Evolutionary conservation across 2,329 filamentous ascomycete genomes (phyloP), one percentile per base, ranked within the genome.

Genomic region (Alternaria atra): DNA sequence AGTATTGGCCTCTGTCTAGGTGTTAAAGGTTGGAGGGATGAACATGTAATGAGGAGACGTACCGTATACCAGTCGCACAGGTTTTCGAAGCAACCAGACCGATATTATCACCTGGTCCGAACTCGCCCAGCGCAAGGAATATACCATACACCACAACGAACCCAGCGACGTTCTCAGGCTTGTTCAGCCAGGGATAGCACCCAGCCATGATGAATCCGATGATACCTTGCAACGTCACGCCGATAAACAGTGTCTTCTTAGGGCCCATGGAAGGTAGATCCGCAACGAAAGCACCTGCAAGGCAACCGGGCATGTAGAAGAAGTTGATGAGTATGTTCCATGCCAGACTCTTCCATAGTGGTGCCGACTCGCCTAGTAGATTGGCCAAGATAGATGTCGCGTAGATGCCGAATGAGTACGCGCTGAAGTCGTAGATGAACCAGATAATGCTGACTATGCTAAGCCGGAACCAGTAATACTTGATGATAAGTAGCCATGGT

Each of bases 71-170:
- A 5, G 94, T 97, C 0, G 94, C 92, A 71, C 89, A 93, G 2
- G 92, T 94, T 83, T 97, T 97, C 47, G 91, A 91, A 0, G 94
- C 93, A 30, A 96, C 79, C 0, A 97, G 85, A 3, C 93, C 93
- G 68, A 97, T 97, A 77, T 97, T 97, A 82, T 97, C 91, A 12
- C 94, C 94, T 0, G 94, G 93, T 0, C 94, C 93, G 40, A 96
- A 80, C 77, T 95, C 92, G 51, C 92, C 92, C 1, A 94, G 84
- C 0, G 89, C 86, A 1, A 92, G 82, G 81, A 95, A 95, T 65
- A 95, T 84, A 15, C 86, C 92, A 69, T 93, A 94, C 3, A 94
- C 87, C 5, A 93, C 90, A 1, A 91, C 89, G 68, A 95, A 96
- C 0, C 84, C 91, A 7, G 84, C 92, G 5, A 95, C 87, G 61